Evolutionary conservation across 495 filamentous ascomycete species (phyloP).

Genomic region (Daldinia bambusicola): DNA sequence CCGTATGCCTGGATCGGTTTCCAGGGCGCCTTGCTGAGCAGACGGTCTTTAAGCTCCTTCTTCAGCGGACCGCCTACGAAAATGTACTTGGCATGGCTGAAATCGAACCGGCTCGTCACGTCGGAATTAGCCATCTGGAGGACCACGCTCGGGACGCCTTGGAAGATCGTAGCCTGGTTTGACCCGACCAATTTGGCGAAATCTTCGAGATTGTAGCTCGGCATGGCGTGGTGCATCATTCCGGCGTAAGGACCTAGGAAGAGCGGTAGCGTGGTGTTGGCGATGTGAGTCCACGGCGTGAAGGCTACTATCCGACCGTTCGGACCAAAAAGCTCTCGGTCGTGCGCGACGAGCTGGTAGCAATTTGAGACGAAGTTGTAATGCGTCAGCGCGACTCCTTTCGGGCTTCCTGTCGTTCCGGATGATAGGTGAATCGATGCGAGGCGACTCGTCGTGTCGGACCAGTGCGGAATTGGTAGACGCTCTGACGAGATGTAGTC

Average conservation of each 20-base stretch:
- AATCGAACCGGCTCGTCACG: conserved; percentile 34
- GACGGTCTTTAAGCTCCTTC: conserved; percentile 26
- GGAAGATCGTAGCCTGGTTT: conserved; percentile 39
- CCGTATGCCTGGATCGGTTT: conserved; percentile 44
- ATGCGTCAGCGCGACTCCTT: conserved; percentile 82
- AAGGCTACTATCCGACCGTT: conserved; percentile 47
- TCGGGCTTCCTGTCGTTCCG: conserved; percentile 80
- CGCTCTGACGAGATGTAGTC: conserved; percentile 39
- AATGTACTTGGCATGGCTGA: conserved; percentile 39
- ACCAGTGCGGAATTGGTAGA: conserved; percentile 52
- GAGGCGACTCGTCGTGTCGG: conserved; percentile 37
- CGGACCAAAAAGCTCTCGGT: conserved; percentile 45
- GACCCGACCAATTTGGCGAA: conserved; percentile 37
- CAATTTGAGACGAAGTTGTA: conserved; percentile 73
- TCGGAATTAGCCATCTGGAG: conserved; percentile 42
- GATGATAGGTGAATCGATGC: conserved; percentile 46
- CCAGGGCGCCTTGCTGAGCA: conserved; percentile 37
- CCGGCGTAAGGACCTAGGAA: conserved; percentile 47
- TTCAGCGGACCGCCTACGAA: conserved; percentile 42
- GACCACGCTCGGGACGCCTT: conserved; percentile 45
- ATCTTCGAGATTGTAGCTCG: conserved; percentile 42
- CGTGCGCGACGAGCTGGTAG: conserved; percentile 49
- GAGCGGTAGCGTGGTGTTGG: conserved; percentile 51
- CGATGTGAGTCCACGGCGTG: conserved; percentile 55
- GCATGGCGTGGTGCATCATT: conserved; percentile 47